phyloP scores from a whole-genome alignment of 345 rosid species.

The Xanthoceras sorbifolium region DNA sequence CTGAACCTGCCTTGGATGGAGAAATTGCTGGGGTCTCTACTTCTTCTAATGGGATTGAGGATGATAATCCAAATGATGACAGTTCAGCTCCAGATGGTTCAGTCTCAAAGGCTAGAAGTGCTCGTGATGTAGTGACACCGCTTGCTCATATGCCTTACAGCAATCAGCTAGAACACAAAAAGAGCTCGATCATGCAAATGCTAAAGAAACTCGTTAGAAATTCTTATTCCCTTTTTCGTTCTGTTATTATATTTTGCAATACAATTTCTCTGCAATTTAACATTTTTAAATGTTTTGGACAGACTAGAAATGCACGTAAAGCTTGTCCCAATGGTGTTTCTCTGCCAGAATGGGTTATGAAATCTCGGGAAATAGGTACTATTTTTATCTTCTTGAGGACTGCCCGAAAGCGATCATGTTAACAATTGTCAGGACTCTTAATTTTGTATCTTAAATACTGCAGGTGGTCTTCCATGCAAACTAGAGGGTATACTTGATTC shows the following conservation, averaged over 20 bases:
- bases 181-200: conserved; percentile 61
- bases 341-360: conserved; percentile 85
- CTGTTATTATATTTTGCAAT: neutral
- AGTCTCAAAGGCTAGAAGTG: conserved; percentile 48
- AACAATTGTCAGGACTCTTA: neutral
- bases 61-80: conserved; percentile 39
- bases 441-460: conserved; percentile 17
- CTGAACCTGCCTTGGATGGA: conserved; percentile 32
- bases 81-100: conserved; percentile 30
- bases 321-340: conserved; percentile 85
- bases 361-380: conserved; percentile 85
- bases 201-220: conserved; percentile 78
- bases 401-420: neutral
- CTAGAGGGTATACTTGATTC: conserved; percentile 88
- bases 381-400: conserved; percentile 18
- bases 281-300: conserved; percentile 30
- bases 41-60: conserved; percentile 24
- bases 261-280: conserved; percentile 24
- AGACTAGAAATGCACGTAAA: conserved; percentile 91
- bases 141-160: conserved; percentile 71
- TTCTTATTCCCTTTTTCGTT: conserved; percentile 12
- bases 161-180: conserved; percentile 72
- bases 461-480: conserved; percentile 90
- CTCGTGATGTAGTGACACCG: conserved; percentile 85
- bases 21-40: conserved; percentile 25